phyloP scores from a whole-genome alignment of 495 filamentous ascomycete genomes.

The Aspergillus asperescens region DNA sequence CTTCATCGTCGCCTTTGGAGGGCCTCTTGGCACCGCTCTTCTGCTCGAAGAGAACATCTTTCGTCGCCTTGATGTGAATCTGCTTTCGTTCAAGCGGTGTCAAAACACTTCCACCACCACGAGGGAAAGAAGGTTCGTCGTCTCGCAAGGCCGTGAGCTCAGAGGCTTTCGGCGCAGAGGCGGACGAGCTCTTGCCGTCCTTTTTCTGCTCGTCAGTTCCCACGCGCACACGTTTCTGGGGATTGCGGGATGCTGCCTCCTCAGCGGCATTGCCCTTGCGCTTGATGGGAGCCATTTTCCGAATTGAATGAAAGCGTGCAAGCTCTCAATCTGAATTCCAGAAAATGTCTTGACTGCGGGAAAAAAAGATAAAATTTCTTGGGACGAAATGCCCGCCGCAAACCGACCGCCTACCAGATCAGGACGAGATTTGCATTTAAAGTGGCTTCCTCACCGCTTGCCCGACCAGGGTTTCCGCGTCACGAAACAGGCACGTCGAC shows the following conservation, averaged over 20 bases:
- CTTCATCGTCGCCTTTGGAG: constrained; percentile 36
- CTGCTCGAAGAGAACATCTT: constrained; percentile 91
- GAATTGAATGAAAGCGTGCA: constrained; percentile 19
- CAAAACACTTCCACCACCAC: constrained; percentile 84
- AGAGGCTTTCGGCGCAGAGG: constrained; percentile 35
- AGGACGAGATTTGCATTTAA: constrained; percentile 3
- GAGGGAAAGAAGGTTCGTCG: constrained; percentile 84
- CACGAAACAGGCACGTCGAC: constrained; percentile 28
- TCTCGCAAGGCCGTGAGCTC: constrained; percentile 55
- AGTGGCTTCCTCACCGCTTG: constrained; percentile 19
- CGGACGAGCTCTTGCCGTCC: constrained; percentile 19
- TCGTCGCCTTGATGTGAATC: constrained; percentile 87
- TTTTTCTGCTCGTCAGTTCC: constrained; percentile 37
- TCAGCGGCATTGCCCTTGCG: constrained; percentile 45
- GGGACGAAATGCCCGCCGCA: constrained; percentile 16
- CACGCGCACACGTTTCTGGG: constrained; percentile 45
- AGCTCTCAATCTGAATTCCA: constrained; percentile 27
- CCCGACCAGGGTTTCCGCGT: constrained; percentile 16
- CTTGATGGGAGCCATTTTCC: constrained; percentile 49
- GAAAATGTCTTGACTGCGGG: constrained; percentile 24
- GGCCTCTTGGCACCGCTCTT: constrained; percentile 49
- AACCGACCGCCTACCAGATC: constrained; percentile 17
- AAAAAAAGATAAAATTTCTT: constrained; percentile 39
- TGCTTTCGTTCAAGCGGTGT: constrained; percentile 94
- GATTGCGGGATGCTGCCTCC: constrained; percentile 34